Evolutionary conservation across 192 early-diverging fungal species (phyloP).

Genomic region (Coemansia sp.): DNA sequence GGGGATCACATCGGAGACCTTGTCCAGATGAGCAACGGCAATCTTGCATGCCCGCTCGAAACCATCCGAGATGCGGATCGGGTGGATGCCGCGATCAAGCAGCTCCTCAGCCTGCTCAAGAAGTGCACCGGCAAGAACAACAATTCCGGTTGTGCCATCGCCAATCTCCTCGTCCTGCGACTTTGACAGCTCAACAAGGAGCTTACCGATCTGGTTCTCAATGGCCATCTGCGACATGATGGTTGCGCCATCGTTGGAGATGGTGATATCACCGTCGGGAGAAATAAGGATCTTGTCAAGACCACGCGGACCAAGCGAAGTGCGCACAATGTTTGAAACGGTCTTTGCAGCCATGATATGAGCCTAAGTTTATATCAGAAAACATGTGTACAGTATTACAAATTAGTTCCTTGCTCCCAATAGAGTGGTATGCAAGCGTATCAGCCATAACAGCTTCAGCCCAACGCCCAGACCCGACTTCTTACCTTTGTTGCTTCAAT

Average conservation of each 20-base stretch:
- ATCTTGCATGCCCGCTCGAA: constrained; percentile 96
- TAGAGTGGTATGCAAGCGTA: not conserved
- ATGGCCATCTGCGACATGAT: constrained; percentile 98
- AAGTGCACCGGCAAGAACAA: constrained; percentile 96
- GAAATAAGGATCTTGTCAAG: constrained; percentile 99
- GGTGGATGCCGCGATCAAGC: constrained; percentile 95
- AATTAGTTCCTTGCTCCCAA: not conserved
- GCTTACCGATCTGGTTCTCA: constrained; percentile 98
- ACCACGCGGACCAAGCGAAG: constrained; percentile 96
- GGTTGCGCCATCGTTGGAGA: constrained; percentile 99
- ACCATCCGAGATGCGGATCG: constrained; percentile 98
- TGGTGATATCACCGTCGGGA: constrained; percentile 98
- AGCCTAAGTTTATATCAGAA: constrained; percentile 57
- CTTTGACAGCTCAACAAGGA: constrained; percentile 95
- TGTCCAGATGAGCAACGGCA: constrained; percentile 89
- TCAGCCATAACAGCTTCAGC: not conserved
- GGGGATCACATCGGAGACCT: constrained; percentile 86
- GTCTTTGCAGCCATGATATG: constrained; percentile 98
- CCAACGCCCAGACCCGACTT: too few relatives aligned
- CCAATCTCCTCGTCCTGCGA: constrained; percentile 99
- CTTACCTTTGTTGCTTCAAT: constrained; percentile 93
- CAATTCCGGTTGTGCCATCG: constrained; percentile 99
- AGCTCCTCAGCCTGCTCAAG: constrained; percentile 96
- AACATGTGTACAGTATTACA: not conserved
- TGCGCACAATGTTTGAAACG: constrained; percentile 96